Conservation (phyloP, 345 rosid species). For the Rhizophora apiculata region DNA sequence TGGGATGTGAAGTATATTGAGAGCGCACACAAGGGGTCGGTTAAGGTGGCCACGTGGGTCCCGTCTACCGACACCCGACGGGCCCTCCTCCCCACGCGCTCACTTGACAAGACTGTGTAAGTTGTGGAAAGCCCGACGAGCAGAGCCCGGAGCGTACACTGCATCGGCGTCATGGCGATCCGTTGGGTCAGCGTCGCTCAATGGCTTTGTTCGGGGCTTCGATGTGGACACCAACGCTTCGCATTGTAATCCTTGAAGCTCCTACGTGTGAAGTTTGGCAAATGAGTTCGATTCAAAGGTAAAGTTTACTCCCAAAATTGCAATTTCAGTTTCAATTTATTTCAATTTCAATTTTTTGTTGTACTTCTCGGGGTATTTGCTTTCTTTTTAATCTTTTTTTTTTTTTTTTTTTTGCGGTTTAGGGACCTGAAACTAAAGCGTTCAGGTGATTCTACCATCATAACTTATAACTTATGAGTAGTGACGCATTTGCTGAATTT, state of each 20-base stretch:
- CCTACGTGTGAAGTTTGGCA: slow-evolving; percentile 97
- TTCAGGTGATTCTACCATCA: too few relatives aligned
- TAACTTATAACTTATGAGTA: too few relatives aligned
- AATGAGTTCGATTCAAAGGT: slow-evolving; percentile 92
- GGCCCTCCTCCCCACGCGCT: slow-evolving; percentile 72
- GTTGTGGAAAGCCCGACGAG: slow-evolving; percentile 77
- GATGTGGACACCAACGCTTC: slow-evolving; percentile 84
- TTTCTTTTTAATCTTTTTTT: too few relatives aligned
- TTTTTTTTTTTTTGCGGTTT: too few relatives aligned
- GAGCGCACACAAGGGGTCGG: slow-evolving; percentile 77
- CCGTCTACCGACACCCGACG: slow-evolving; percentile 66
- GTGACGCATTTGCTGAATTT: too few relatives aligned
- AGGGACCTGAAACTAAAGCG: too few relatives aligned
- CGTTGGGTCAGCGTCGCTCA: slow-evolving; percentile 87
- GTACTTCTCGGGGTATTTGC: too few relatives aligned
- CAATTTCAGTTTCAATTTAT: too few relatives aligned
- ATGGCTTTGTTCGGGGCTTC: slow-evolving; percentile 86
- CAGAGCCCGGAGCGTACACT: slow-evolving; percentile 63
- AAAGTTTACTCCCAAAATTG: background rate
- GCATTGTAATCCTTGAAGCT: slow-evolving; percentile 82
- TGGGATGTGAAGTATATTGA: slow-evolving; percentile 65
- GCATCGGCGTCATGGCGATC: slow-evolving; percentile 70
- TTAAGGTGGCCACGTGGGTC: slow-evolving; percentile 89
- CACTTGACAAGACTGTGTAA: slow-evolving; percentile 88
- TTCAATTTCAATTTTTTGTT: too few relatives aligned